A percentile compares a stretch with the other conserved stretches of the same genome.
Evolutionary conservation across 768 basidiomycete genomes (phyloP).

Genomic region (Leccinum disarticulatum): DNA sequence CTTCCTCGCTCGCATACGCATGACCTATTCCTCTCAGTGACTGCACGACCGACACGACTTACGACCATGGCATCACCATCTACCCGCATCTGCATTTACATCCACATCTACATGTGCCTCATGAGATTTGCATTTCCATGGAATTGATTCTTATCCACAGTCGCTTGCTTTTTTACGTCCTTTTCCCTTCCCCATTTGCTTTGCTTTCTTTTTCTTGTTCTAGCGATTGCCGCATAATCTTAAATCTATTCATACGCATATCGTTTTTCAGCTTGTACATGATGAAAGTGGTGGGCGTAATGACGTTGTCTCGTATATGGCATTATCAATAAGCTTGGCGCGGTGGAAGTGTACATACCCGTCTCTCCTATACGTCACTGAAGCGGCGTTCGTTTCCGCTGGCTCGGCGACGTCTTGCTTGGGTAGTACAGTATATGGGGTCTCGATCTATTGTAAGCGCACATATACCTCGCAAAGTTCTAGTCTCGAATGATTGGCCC

Average conservation of each 20-base stretch:
- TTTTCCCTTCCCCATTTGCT: background rate
- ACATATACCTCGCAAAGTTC: background rate
- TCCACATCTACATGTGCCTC: background rate
- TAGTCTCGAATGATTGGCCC: background rate
- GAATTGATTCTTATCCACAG: slow-evolving; percentile 1
- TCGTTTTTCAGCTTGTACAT: background rate
- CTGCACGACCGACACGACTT: background rate
- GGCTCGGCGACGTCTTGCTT: background rate
- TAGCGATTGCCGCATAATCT: background rate
- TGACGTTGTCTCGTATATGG: background rate
- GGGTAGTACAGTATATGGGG: background rate
- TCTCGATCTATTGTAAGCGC: background rate
- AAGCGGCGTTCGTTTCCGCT: background rate
- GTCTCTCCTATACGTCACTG: background rate
- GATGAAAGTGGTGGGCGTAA: background rate
- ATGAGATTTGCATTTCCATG: slow-evolving; percentile 4
- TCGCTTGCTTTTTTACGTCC: background rate
- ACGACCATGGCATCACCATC: background rate
- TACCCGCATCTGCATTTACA: background rate
- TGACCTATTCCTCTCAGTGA: background rate
- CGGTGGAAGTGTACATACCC: background rate
- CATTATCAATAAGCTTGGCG: background rate
- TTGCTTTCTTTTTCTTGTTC: background rate
- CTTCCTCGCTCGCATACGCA: background rate
- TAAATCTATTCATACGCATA: slow-evolving; percentile 6